Evolutionary conservation across 192 early-diverging fungal species (phyloP).

Genomic region (Coemansia sp.): DNA sequence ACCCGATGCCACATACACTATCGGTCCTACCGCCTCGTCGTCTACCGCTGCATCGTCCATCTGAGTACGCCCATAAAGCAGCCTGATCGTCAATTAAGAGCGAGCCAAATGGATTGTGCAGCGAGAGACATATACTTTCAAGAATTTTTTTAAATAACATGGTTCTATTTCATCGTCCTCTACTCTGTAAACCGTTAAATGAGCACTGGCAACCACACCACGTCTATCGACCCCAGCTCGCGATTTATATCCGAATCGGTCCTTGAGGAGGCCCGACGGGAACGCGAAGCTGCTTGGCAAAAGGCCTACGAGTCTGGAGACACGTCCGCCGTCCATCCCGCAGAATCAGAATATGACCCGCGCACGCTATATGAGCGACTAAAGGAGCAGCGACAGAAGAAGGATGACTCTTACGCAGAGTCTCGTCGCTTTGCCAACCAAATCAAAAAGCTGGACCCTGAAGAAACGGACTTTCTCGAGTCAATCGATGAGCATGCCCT

Average conservation of each 20-base stretch:
- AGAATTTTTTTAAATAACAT: neutral
- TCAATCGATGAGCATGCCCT: conserved; percentile 54
- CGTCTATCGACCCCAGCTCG: conserved; percentile 25
- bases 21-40: conserved; percentile 8
- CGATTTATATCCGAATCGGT: conserved; percentile 44
- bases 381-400: conserved; percentile 68
- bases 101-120: neutral
- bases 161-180: neutral
- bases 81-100: neutral
- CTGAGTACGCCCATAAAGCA: conserved; percentile 12
- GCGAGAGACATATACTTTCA: neutral
- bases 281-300: conserved; percentile 43
- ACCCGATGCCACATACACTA: conserved; percentile 33
- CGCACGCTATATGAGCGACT: conserved; percentile 76
- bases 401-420: conserved; percentile 67
- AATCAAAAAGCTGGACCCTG: conserved; percentile 68
- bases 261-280: conserved; percentile 43
- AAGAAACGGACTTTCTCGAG: conserved; percentile 71
- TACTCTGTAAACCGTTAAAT: neutral
- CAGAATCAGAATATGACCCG: conserved; percentile 61
- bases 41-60: conserved; percentile 10
- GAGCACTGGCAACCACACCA: conserved; percentile 7
- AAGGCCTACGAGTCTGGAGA: conserved; percentile 32
- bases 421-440: conserved; percentile 55
- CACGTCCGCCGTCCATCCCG: neutral